Evolutionary conservation across 192 early-diverging fungal species (phyloP), one percentile per base, ranked within the genome.

Genomic region (Backusella mclennaniae): DNA sequence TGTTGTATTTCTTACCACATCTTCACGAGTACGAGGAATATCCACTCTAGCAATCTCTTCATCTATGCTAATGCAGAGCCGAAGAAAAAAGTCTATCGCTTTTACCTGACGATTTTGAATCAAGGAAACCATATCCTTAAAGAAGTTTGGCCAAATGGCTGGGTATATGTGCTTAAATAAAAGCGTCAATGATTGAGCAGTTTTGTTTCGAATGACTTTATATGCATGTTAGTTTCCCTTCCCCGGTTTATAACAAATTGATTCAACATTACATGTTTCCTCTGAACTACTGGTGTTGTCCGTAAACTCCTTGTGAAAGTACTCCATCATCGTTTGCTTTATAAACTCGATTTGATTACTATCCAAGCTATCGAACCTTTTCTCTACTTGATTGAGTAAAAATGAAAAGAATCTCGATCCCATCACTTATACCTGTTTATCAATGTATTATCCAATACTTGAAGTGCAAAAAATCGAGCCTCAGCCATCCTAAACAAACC

Each of bases 111-210:
- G 79, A 29, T 87, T 87, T 33, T 78, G 78, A 33, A 92, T 74
- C 76, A 96, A 81, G 8, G 85, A 79, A 19, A 98, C 81, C 76
- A 97, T 84, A 69, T 98, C 95, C 38, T 91, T 89, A 52, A 97
- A 93, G 81, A 98, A 97, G 11, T 89, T 86, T 14, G 91, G 91
- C 97, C 97, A 98, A 39, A 88, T 88, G 39, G 88, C 83, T 17
- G 92, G 93, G 75, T 96, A 98, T 74, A 91, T 87, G 63, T 91
- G 87, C 17, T 90, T 80, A 77, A 95, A 95, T 6, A 98, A 80
- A 66, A 95, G 76, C 15, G 95, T 92, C n/a, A 98, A 82, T 21
- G 93, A 87, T 69, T 93, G 92, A 15, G 93, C 91, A 66, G 95
- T 87, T 78, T 96, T 98, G 83, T 97, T 98, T 73, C 90, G 86